Evolutionary conservation across 805 yeast species (phyloP), one percentile per base, ranked within the genome.

Genomic region (Candida quercuum): DNA sequence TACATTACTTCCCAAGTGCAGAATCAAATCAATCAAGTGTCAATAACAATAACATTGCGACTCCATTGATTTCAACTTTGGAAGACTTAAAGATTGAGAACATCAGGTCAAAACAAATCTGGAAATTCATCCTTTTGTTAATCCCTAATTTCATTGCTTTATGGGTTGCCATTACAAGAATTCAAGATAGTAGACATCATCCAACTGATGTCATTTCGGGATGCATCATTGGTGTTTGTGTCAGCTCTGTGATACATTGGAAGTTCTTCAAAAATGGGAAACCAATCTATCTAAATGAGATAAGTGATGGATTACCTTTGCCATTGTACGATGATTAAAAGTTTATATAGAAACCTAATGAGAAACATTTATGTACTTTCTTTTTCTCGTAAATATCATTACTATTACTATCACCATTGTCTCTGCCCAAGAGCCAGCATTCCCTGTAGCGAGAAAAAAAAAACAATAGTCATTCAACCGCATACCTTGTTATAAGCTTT

Each of bases 161-260:
- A 1, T 71, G 79, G 47, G 78, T 93, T 43, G 97, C 96, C 0
- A 58, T 85, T 38, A 76, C 91, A 25, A 73, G 99, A 46, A 85
- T 95, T 2, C 82, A 83, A 48, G 98, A 91, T 60, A 88, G 88
- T 61, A 72, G 96, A 55, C 99, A 91, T 54, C 97, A 89, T 60
- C 86, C 84, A 55, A 67, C 83, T 15, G 99, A 91, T 59, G 79
- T 91, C 3, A 45, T 81, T 1, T 54, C 80, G n/a, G 99, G 99
- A 9, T 66, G 81, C 14, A 12, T 66, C 2, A 52, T 93, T 7
- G 99, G 99, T 0, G 26, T 48, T 15, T 21, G 29, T 2, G 32
- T 47, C 3, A 37, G 49, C 21, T 46, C 42, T 26, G 9, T 37
- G 7, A 32, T 48, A 1, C 47, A 41, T 36, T 32, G 27, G 13